Conservation (phyloP, 75 land plant genomes). For the Sequoia sempervirens region DNA sequence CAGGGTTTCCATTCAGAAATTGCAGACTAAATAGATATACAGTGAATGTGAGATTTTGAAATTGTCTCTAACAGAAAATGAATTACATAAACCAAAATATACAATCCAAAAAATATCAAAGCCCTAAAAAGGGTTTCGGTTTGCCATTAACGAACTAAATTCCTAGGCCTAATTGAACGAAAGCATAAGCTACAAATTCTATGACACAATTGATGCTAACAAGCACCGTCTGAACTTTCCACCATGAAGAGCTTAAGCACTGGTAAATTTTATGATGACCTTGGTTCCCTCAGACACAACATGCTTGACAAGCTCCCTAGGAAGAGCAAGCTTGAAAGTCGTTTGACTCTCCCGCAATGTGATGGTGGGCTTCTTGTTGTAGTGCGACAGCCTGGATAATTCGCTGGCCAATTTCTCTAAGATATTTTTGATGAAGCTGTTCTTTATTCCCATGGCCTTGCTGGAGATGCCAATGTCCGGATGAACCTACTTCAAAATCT, state of each 20-base stretch:
- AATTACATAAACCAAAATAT: no score
- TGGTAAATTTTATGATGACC: slow-evolving; percentile 21
- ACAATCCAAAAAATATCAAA: no score
- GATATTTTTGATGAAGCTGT: not conserved
- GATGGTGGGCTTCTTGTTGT: slow-evolving; percentile 15
- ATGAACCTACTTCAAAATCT: slow-evolving; percentile 32
- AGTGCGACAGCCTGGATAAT: slow-evolving; percentile 10
- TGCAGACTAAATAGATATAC: no score
- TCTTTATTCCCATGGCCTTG: slow-evolving; percentile 27
- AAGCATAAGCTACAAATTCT: no score
- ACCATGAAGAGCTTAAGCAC: not conserved
- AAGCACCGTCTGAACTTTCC: no score
- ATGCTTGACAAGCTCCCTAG: slow-evolving; percentile 27
- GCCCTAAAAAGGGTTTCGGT: no score
- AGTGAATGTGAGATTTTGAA: no score
- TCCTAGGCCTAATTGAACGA: no score
- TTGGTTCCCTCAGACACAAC: slow-evolving; percentile 25
- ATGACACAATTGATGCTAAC: no score
- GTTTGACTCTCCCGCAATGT: slow-evolving; percentile 24
- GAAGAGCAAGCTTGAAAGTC: slow-evolving; percentile 11
- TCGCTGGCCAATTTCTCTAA: slow-evolving; percentile 18
- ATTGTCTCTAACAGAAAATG: no score
- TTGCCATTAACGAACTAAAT: no score
- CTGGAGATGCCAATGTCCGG: slow-evolving; percentile 23
- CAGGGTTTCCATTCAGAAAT: no score